Percentiles rank a stretch among this genome's conserved stretches.
phyloP scores from a whole-genome alignment of 2,329 filamentous ascomycete genomes.

The Fusarium nisikadoi region DNA sequence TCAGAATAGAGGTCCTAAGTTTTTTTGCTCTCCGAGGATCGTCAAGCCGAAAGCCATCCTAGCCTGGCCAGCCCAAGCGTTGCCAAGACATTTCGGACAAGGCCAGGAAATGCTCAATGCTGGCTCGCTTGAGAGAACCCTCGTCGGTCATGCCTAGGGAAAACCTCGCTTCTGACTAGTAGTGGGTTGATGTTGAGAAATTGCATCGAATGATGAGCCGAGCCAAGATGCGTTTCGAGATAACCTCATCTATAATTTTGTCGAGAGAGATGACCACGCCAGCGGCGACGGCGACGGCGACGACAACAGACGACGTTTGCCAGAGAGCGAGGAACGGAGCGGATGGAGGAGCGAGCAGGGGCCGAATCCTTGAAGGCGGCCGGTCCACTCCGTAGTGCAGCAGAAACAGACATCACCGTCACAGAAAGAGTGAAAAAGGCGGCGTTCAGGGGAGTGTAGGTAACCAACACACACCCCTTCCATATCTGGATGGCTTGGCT shows the following conservation, averaged over 20 bases:
- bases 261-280: constrained; percentile 18
- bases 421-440: constrained; percentile 27
- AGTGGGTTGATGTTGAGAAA: constrained; percentile 28
- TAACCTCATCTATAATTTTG: constrained; percentile 28
- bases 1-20: too few relatives aligned
- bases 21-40: not conserved
- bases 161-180: constrained; percentile 9
- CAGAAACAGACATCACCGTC: constrained; percentile 23
- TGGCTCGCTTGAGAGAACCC: constrained; percentile 25
- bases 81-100: constrained; percentile 34
- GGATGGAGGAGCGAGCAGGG: constrained; percentile 21
- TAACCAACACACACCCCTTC: not conserved
- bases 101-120: constrained; percentile 35
- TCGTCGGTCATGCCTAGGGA: constrained; percentile 7
- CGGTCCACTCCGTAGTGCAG: constrained; percentile 25
- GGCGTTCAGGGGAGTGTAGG: not conserved
- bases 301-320: constrained; percentile 10
- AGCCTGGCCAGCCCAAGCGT: constrained; percentile 37
- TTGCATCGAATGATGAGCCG: constrained; percentile 33
- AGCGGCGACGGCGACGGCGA: not conserved
- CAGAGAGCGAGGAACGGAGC: constrained; percentile 23
- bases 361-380: constrained; percentile 29
- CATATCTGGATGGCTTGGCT: constrained; percentile 1
- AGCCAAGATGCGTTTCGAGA: constrained; percentile 29
- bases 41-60: constrained; percentile 24